phyloP scores from a whole-genome alignment of 805 yeast species.

The Wickerhamiella hasegawae region DNA sequence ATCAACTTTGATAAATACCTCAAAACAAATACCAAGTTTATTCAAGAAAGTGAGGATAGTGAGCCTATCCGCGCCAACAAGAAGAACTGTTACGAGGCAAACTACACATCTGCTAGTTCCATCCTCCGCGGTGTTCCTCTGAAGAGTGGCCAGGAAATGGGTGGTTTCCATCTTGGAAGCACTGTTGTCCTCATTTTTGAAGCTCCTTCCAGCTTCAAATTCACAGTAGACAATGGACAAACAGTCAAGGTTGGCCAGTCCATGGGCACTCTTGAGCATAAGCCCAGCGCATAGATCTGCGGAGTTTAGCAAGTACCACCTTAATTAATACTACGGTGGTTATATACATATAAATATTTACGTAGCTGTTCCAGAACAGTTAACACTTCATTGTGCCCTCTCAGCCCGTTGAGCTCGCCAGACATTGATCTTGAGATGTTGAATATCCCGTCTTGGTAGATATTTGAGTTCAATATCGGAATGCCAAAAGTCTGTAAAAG shows the following conservation, averaged over 20 bases:
- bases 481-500: conserved; percentile 8
- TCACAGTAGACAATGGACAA: conserved; percentile 55
- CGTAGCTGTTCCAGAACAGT: background rate
- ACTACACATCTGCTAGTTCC: conserved; percentile 64
- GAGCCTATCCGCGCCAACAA: conserved; percentile 34
- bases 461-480: conserved; percentile 6
- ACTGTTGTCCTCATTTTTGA: conserved; percentile 96
- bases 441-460: conserved; percentile 8
- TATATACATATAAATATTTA: too few relatives aligned
- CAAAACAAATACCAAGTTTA: conserved; percentile 50
- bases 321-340: background rate
- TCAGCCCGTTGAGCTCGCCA: background rate
- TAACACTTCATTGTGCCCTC: background rate
- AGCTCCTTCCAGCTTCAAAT: conserved; percentile 72
- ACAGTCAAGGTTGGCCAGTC: conserved; percentile 72
- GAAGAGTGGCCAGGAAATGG: conserved; percentile 84
- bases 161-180: conserved; percentile 91
- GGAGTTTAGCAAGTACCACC: background rate
- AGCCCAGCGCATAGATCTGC: too few relatives aligned
- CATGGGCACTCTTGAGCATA: conserved; percentile 34
- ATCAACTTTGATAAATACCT: conserved; percentile 83
- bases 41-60: conserved; percentile 6
- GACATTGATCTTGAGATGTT: conserved; percentile 7
- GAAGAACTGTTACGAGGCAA: conserved; percentile 86
- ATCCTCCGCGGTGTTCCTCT: conserved; percentile 77